Conservation (phyloP, 73 alveolate species). For the Paramecium biaurelia region DNA sequence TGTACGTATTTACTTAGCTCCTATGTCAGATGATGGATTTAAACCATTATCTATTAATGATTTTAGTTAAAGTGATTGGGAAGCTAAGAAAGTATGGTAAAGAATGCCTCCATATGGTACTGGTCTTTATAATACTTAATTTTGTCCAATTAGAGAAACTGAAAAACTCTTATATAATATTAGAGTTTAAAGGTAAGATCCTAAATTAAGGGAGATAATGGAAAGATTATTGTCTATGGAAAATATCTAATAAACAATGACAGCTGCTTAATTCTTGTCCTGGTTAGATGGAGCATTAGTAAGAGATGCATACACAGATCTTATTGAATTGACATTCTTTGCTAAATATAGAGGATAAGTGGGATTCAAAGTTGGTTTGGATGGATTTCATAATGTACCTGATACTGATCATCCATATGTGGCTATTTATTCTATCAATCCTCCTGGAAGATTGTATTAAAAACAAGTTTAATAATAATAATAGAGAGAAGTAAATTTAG, state of each 20-base stretch:
- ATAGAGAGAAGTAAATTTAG: neutral
- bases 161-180: constrained; percentile 72
- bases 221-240: constrained; percentile 33
- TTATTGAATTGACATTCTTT: constrained; percentile 60
- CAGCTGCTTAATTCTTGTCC: constrained; percentile 8
- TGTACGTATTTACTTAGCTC: constrained; percentile 79
- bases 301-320: constrained; percentile 63
- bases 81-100: constrained; percentile 68
- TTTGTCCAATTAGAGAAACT: constrained; percentile 63
- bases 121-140: constrained; percentile 72
- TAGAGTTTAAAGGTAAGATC: constrained; percentile 71
- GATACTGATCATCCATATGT: constrained; percentile 68
- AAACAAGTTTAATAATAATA: neutral
- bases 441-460: constrained; percentile 68
- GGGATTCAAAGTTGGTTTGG: constrained; percentile 84
- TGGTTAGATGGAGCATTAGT: constrained; percentile 60
- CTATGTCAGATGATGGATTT: constrained; percentile 75
- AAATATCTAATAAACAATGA: constrained; percentile 23
- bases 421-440: constrained; percentile 66
- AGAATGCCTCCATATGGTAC: constrained; percentile 81
- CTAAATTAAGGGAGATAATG: constrained; percentile 64
- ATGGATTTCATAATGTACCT: constrained; percentile 83
- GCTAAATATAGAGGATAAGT: constrained; percentile 67
- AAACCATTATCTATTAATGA: constrained; percentile 72
- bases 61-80: constrained; percentile 74